Evolutionary conservation across 345 rosid species (phyloP).

Genomic region (Populus davidiana): DNA sequence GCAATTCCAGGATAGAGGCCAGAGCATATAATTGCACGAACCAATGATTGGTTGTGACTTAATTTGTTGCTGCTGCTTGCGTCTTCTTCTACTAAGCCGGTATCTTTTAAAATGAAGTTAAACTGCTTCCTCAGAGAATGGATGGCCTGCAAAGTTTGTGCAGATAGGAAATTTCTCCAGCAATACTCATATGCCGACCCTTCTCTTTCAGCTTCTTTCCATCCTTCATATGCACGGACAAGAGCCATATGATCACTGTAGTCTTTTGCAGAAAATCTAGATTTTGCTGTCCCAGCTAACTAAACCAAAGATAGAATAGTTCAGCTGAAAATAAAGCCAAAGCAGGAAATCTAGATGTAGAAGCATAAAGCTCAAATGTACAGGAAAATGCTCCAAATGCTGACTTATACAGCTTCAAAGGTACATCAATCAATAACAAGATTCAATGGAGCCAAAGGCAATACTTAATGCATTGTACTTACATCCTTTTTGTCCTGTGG

Average conservation of each 20-base stretch:
- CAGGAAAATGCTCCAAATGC: not conserved
- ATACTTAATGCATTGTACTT: constrained; percentile 28
- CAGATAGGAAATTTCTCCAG: constrained; percentile 95
- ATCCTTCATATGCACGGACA: constrained; percentile 98
- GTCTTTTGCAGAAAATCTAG: constrained; percentile 95
- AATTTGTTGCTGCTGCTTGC: constrained; percentile 61
- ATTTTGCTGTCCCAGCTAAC: constrained; percentile 94
- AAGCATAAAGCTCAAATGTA: not conserved
- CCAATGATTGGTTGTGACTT: constrained; percentile 85
- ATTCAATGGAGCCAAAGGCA: not conserved
- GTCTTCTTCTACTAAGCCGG: constrained; percentile 67
- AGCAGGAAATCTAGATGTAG: not conserved
- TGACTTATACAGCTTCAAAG: not conserved
- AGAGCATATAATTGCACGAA: constrained; percentile 91
- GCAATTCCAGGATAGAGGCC: constrained; percentile 96
- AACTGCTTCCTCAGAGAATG: constrained; percentile 93
- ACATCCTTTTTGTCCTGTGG: constrained; percentile 98
- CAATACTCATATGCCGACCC: constrained; percentile 93
- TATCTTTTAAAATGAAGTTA: constrained; percentile 78
- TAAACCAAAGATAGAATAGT: constrained; percentile 30
- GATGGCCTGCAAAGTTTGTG: constrained; percentile 93
- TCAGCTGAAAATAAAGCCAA: not conserved
- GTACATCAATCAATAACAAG: not conserved
- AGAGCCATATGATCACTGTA: constrained; percentile 99
- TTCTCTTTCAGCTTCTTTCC: constrained; percentile 97